Evolutionary conservation across 176 grass and related monocot genomes (phyloP).

Genomic region (Thinopyrum elongatum): DNA sequence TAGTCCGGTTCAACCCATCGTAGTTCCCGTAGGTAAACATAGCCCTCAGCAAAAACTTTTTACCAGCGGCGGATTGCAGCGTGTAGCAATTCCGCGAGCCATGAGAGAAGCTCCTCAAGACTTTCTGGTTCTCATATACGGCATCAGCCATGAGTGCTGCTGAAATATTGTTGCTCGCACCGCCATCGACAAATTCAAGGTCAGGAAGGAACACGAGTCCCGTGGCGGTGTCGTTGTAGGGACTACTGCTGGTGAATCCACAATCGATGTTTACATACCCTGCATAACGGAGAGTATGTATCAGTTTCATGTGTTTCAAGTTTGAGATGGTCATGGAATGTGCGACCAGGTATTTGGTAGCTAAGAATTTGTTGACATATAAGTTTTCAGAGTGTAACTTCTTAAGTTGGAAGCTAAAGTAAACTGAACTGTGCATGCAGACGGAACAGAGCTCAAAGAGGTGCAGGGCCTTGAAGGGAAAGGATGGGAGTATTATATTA

Average conservation of each 20-base stretch:
- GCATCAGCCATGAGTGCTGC: neutral
- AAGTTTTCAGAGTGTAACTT: no score
- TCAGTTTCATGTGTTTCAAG: neutral
- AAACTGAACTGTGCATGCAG: neutral
- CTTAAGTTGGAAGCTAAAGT: neutral
- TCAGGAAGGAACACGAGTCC: neutral
- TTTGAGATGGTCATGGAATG: neutral
- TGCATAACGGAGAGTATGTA: neutral
- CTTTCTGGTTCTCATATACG: neutral
- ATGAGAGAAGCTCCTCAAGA: neutral
- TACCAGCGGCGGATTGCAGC: accelerated
- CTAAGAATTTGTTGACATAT: no score
- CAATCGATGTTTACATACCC: constrained; percentile 21
- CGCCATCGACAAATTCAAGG: neutral
- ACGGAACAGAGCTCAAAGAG: neutral
- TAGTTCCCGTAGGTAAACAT: constrained; percentile 17
- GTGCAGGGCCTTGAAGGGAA: no score
- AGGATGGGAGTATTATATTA: neutral
- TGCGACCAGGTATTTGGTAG: neutral
- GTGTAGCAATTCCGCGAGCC: constrained; percentile 10
- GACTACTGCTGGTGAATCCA: neutral
- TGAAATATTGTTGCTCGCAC: neutral
- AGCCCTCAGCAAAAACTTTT: neutral
- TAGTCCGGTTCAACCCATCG: neutral
- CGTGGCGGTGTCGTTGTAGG: neutral